These are phyloP conservation scores for Yamadazyma songkhlaensis DNA, from an alignment of 1,139 yeast species.

Conservation along the genomic window DNA sequence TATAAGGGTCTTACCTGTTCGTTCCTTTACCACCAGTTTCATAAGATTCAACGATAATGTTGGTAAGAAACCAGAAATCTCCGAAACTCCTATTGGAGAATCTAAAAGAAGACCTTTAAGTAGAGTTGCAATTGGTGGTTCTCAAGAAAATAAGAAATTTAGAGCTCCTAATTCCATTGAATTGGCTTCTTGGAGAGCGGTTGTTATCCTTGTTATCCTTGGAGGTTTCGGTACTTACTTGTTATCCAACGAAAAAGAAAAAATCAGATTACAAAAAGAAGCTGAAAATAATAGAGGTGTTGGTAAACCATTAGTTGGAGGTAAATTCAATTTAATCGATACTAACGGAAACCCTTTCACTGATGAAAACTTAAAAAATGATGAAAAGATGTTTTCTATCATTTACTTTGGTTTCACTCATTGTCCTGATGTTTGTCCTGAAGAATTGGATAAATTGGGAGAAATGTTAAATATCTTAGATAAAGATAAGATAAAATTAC, in stretches of 20 bases:
- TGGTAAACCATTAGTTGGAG: constrained; percentile 93
- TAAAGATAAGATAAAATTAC: constrained; percentile 58
- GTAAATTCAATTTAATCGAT: constrained; percentile 74
- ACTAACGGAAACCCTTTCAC: constrained; percentile 72
- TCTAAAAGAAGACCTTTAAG: constrained; percentile 39
- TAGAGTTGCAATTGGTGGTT: constrained; percentile 48
- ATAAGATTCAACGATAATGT: not conserved
- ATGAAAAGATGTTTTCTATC: constrained; percentile 59
- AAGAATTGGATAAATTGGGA: constrained; percentile 89
- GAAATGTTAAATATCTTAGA: constrained; percentile 68
- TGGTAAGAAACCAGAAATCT: not conserved
- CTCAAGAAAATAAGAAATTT: constrained; percentile 25
- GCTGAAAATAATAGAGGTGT: constrained; percentile 83
- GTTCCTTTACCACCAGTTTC: constrained; percentile 5
- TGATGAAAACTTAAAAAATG: constrained; percentile 57
- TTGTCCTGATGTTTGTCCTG: constrained; percentile 98
- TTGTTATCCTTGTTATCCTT: constrained; percentile 56
- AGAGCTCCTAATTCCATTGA: constrained; percentile 49
- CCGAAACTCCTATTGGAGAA: not conserved
- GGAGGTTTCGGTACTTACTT: constrained; percentile 72
- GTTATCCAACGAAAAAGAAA: constrained; percentile 70
- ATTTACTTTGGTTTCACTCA: constrained; percentile 93
- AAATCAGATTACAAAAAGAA: constrained; percentile 68
- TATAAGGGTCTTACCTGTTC: not conserved
- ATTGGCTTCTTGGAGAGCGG: constrained; percentile 88